Percentiles rank a stretch among this genome's conserved stretches.
Conservation (phyloP, 1,284 basidiomycete species). For the Peniophora sp. region DNA sequence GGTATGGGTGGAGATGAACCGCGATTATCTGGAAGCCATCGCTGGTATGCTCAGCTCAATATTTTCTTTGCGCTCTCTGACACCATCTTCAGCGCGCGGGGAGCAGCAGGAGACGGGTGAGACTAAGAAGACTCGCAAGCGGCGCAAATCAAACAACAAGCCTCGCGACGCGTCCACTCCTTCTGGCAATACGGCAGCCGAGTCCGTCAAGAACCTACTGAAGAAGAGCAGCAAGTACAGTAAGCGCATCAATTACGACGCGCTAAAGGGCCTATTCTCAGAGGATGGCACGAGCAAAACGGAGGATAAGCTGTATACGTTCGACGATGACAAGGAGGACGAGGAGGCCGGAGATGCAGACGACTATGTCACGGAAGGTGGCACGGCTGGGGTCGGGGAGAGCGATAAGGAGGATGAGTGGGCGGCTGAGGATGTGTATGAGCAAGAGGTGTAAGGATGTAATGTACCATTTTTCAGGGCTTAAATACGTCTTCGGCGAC, state of each 20-base stretch:
- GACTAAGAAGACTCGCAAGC: slow-evolving; percentile 60
- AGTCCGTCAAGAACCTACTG: slow-evolving; percentile 72
- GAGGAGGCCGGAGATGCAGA: slow-evolving; percentile 40
- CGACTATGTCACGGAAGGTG: slow-evolving; percentile 37
- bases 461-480: too few species aligned
- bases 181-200: slow-evolving; percentile 67
- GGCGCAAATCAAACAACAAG: slow-evolving; percentile 58
- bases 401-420: slow-evolving; percentile 30
- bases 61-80: slow-evolving; percentile 27
- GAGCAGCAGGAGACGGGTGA: slow-evolving; percentile 44
- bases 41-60: slow-evolving; percentile 50
- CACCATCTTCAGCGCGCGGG: slow-evolving; percentile 53
- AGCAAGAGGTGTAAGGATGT: slow-evolving; percentile 31
- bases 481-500: too few species aligned
- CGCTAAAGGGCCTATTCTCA: slow-evolving; percentile 70
- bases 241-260: slow-evolving; percentile 86
- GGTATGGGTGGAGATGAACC: slow-evolving; percentile 95
- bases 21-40: slow-evolving; percentile 86
- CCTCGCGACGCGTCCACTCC: slow-evolving; percentile 70
- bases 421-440: slow-evolving; percentile 32
- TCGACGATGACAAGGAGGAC: slow-evolving; percentile 53
- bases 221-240: slow-evolving; percentile 81
- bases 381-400: slow-evolving; percentile 21
- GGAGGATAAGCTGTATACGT: slow-evolving; percentile 24
- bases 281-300: slow-evolving; percentile 31